Evolutionary conservation across 2,329 filamentous ascomycete genomes (phyloP), one percentile per base, ranked within the genome.

Genomic region (Cercospora janseana): DNA sequence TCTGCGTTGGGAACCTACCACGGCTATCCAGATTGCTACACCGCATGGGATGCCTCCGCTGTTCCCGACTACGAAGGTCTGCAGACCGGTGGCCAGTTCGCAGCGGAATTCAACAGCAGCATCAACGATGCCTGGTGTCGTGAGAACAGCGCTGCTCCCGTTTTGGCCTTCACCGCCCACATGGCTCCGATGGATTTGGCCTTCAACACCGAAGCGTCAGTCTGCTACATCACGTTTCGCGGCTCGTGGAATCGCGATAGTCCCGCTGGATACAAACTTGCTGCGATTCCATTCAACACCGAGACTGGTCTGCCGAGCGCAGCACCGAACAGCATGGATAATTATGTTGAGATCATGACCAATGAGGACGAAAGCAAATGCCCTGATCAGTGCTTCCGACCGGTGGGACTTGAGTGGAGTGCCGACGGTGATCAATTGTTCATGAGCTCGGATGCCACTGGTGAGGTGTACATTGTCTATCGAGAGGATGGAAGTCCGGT

Each of bases 171-270:
- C 62, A 70, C 76, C 43, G 79, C 86, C 1, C 86, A 90, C 63
- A 83, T 78, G 64, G 85, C 86, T 0, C 86, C 86, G 0, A 71
- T 89, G 1, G 85, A 88, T 57, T 79, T 89, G 62, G 81, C 81
- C 53, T 89, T 90, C 70, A 75, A 79, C 54, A 62, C 72, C 34
- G 80, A 79, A 29, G 77, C 75, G 8, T 75, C 73, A 1, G 70
- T 71, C 1, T 84, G 82, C 1, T 89, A 79, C 68, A 70, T 90
- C n/a, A 75, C 81, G 0, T 87, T 88, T 68, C 85, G 87, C 65
- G 86, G 86, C 3, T 85, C 80, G 64, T 88, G 85, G 74, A 70
- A 79, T 52, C 69, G 75, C 9, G 64, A 70, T 18, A 59, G 66
- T 0, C 75, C 76, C 23, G 69, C 72, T 1, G 77, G 77, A 21